Evolutionary conservation across 495 filamentous ascomycete genomes (phyloP), one percentile per base, ranked within the genome.

Genomic region (Achaetomiella virescens): DNA sequence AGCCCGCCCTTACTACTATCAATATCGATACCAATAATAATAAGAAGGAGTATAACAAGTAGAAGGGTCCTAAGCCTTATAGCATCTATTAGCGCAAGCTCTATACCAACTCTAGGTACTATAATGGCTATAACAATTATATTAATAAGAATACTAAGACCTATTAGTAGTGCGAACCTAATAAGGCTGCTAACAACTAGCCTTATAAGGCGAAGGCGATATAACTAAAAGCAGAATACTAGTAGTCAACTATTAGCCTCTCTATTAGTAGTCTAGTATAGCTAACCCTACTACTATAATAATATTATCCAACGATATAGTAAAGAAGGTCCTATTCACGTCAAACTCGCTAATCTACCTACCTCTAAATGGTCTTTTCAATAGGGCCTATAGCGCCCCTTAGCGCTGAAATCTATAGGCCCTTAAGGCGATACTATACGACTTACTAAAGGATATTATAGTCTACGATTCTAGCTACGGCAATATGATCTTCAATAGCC

Each of bases 361-460:
- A 38, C 15, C 36, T 3, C 3, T n/a, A 15, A 38, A 4, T 31
- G 5, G 27, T 4, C 27, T 31, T 31, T 31, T 31, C 27, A 31
- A 9, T 7, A 10, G 10, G 40, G 40, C 40, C 40, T 17, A 8
- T 6, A 11, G 40, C 17, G 40, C 18, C 1, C 1, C 17, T 21
- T 17, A 46, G 15, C 14, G 24, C 44, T 31, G 33, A 49, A 49
- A 31, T 49, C 47, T 9, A 49, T 10, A 49, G 47, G 47, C 47
- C 47, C 3, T 38, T 6, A 37, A 49, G 47, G 33, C 18, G 9
- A 49, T 24, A 3, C 2, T 8, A 18, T 11, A 2, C 2, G 2
- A 7, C 3, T 2, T 20, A 1, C 8, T 22, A 1, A 33, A n/a
- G n/a, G 31, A 49, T 10, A n/a, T 25, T 0, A n/a, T 49, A 2